Evolutionary conservation across 2,329 filamentous ascomycete species (phyloP).

Genomic region (Teratosphaeria viscida): DNA sequence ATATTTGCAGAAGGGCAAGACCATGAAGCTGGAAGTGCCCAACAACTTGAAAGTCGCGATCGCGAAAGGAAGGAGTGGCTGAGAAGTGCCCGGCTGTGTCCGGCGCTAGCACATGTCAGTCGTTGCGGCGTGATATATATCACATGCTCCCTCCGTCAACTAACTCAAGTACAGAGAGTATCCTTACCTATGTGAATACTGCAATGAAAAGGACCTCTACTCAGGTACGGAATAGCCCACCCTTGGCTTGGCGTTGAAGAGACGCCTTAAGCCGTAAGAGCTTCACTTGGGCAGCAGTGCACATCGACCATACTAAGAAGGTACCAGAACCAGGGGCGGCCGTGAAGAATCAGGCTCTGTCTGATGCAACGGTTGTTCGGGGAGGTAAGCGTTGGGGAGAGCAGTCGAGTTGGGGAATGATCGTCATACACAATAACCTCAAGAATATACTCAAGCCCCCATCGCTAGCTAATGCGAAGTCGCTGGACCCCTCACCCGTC

Average conservation of each 20-base stretch:
- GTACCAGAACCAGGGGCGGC: no score
- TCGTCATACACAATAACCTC: no score
- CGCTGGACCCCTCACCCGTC: background rate
- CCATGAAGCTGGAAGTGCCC: background rate
- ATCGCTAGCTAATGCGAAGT: background rate
- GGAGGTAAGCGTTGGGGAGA: background rate
- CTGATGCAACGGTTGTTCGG: no score
- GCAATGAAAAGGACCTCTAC: background rate
- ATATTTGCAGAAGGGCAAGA: background rate
- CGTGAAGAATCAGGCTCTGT: no score
- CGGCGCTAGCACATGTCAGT: background rate
- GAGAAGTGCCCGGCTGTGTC: background rate
- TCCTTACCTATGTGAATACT: background rate
- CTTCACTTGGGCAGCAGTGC: no score
- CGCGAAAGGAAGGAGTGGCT: background rate
- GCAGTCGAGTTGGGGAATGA: no score
- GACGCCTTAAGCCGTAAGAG: no score
- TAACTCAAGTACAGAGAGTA: background rate
- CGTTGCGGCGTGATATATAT: background rate
- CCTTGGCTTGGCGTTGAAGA: no score
- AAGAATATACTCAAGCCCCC: background rate
- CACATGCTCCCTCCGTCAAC: no score
- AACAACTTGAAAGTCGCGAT: background rate
- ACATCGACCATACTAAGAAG: no score
- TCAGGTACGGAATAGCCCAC: no score